phyloP scores from a whole-genome alignment of 805 yeast genomes.

The Nematodospora valgi region DNA sequence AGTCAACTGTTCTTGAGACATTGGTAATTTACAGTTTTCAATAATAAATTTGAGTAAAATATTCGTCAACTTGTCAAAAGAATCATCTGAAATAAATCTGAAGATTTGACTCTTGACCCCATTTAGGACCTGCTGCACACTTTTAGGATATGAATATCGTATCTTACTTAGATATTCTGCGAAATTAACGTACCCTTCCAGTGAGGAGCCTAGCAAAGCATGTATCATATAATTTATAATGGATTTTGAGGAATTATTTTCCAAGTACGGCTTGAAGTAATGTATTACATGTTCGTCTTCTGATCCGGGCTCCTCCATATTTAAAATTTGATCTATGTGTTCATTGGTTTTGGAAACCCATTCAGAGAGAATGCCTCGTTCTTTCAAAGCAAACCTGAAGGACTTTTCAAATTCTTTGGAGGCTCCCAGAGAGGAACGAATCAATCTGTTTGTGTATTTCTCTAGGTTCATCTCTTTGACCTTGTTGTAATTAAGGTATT shows the following conservation, averaged over 20 bases:
- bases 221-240: slow-evolving; percentile 5
- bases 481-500: slow-evolving; percentile 21
- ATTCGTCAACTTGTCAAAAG: slow-evolving; percentile 8
- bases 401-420: not conserved
- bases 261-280: slow-evolving; percentile 4
- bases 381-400: not conserved
- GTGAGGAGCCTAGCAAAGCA: slow-evolving; percentile 3
- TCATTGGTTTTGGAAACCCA: not conserved
- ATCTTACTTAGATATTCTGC: slow-evolving; percentile 2
- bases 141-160: slow-evolving; percentile 3
- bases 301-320: not conserved
- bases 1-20: slow-evolving; percentile 1
- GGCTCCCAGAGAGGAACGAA: slow-evolving; percentile 3
- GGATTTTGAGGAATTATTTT: slow-evolving; percentile 3
- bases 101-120: not conserved
- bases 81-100: slow-evolving; percentile 7
- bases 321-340: not conserved
- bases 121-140: not conserved
- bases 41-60: slow-evolving; percentile 8
- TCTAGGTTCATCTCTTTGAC: slow-evolving; percentile 30
- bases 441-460: slow-evolving; percentile 12
- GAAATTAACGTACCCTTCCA: slow-evolving; percentile 7
- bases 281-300: slow-evolving; percentile 1
- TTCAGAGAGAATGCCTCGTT: not conserved
- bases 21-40: slow-evolving; percentile 7